Conservation (phyloP, 2,329 filamentous ascomycete species). For the Penicillium occitanis region DNA sequence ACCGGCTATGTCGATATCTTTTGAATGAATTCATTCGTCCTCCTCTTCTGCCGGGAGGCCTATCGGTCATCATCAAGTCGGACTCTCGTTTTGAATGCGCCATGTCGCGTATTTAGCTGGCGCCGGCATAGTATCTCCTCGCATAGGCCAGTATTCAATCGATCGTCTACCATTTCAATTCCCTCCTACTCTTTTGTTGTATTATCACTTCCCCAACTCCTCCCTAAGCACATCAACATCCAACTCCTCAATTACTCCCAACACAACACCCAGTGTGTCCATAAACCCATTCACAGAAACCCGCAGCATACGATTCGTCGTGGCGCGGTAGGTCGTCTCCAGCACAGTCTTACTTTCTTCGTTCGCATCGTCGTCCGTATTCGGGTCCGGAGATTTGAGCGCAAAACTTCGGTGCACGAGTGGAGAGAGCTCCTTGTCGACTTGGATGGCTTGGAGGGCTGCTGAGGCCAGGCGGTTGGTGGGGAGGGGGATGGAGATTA, state of each 20-base stretch:
- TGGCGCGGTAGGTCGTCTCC: constrained; percentile 75
- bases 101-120: neutral
- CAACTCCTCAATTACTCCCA: constrained; percentile 87
- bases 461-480: constrained; percentile 72
- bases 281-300: constrained; percentile 97
- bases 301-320: constrained; percentile 93
- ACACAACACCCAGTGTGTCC: constrained; percentile 78
- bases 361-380: constrained; percentile 25
- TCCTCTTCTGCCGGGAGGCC: neutral
- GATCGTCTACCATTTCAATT: neutral
- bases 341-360: constrained; percentile 57
- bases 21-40: neutral
- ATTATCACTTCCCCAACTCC: constrained; percentile 22
- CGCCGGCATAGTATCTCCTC: neutral
- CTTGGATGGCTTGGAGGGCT: constrained; percentile 72
- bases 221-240: constrained; percentile 74
- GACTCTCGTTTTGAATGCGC: neutral
- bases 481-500: constrained; percentile 77
- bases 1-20: neutral
- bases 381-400: constrained; percentile 42
- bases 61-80: neutral
- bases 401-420: constrained; percentile 73
- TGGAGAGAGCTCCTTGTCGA: constrained; percentile 86
- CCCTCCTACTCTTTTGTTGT: neutral
- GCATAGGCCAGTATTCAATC: neutral